Percentiles rank a stretch among this genome's conserved stretches.
These are phyloP conservation scores for Phytophthora cactorum DNA, from an alignment of 352 stramenopile species.

Conservation along the genomic window DNA sequence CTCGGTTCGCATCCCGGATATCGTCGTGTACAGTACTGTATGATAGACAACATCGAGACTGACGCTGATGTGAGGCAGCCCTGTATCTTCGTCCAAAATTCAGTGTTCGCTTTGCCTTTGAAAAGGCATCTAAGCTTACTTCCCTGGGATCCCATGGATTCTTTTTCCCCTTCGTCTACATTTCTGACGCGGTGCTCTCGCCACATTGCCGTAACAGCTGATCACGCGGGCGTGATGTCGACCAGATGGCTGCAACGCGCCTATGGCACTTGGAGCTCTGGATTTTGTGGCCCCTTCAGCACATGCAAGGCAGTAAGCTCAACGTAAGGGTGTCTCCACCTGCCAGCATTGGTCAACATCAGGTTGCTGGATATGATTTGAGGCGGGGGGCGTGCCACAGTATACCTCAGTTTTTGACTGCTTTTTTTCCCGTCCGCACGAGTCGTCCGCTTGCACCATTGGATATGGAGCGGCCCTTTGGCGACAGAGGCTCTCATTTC, in stretches of 20 bases:
- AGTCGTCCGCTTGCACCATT: constrained; percentile 12
- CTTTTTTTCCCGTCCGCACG: constrained; percentile 10
- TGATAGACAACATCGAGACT: no score
- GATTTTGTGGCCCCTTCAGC: constrained; percentile 2
- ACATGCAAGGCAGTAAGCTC: background rate
- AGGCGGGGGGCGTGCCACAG: constrained; percentile 1
- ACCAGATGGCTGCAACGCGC: background rate
- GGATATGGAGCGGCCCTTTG: background rate
- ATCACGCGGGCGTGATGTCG: constrained; percentile 7
- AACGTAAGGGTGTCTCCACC: background rate
- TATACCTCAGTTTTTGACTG: background rate
- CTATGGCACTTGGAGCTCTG: constrained; percentile 1
- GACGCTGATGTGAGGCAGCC: no score
- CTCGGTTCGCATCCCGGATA: no score
- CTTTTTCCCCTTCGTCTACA: background rate
- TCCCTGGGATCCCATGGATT: no score
- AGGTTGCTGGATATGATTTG: constrained; percentile 11
- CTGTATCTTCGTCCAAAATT: no score
- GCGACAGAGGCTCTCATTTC: constrained; percentile 2
- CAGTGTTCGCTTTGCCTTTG: no score
- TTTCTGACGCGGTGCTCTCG: no score
- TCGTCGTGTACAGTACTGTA: no score
- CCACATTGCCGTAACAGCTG: constrained; percentile 1
- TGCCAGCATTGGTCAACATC: background rate
- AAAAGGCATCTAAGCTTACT: no score